Conservation (phyloP, 345 rosid species). For the Kernera saxatilis region DNA sequence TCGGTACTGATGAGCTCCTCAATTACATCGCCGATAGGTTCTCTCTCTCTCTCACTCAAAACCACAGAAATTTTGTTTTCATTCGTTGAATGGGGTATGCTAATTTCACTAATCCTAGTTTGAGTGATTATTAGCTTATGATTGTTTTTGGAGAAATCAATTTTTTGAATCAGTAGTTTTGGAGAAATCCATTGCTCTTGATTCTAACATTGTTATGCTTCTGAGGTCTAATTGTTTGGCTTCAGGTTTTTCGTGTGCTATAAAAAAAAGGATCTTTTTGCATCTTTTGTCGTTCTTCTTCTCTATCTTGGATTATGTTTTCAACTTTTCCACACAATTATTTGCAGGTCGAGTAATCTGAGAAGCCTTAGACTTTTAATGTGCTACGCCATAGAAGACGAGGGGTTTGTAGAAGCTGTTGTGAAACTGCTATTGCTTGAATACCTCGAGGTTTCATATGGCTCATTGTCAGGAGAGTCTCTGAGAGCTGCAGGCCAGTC, state of each 20-base stretch:
- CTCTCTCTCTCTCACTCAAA: too few species aligned
- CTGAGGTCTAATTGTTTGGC: background rate
- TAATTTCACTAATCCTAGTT: too few species aligned
- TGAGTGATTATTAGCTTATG: too few species aligned
- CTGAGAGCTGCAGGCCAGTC: background rate
- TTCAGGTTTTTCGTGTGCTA: background rate
- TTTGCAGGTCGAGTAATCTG: slow-evolving; percentile 32
- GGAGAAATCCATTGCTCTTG: too few species aligned
- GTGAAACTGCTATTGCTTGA: slow-evolving; percentile 44
- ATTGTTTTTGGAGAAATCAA: too few species aligned
- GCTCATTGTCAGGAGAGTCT: background rate
- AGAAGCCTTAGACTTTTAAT: slow-evolving; percentile 37
- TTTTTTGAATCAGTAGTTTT: too few species aligned
- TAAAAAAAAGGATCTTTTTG: background rate
- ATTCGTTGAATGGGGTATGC: too few species aligned
- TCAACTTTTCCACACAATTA: background rate
- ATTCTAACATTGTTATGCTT: background rate
- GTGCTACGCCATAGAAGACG: slow-evolving; percentile 31
- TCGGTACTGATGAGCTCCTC: slow-evolving; percentile 44
- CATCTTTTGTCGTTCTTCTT: background rate
- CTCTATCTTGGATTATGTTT: background rate
- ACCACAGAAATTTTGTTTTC: too few species aligned
- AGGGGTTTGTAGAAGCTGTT: slow-evolving; percentile 36
- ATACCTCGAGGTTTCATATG: slow-evolving; percentile 41
- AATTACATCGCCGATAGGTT: slow-evolving; percentile 39